Evolutionary conservation across 768 basidiomycete species (phyloP), one percentile per base, ranked within the genome.

Genomic region (Paxillus involutus): DNA sequence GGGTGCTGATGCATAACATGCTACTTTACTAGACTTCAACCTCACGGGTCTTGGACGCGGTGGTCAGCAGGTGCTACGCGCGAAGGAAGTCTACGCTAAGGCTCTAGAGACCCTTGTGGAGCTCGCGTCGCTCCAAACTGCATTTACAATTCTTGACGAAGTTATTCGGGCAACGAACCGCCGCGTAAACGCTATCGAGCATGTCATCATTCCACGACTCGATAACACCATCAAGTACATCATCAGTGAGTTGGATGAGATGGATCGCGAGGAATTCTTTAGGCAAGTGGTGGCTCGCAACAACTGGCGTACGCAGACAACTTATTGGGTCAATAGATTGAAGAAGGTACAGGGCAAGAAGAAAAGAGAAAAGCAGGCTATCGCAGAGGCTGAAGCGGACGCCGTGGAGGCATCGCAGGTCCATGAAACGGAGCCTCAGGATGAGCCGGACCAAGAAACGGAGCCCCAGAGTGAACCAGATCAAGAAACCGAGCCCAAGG

Each of bases 151-250:
- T 61, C 83, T 99, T 36, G 97, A 99, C 72, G 97, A 98, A 73
- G 97, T 98, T 56, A 99, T 99, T 65, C 90, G 93, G 44, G 94
- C 95, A n/a, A 98, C 97, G 36, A 99, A 98, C 71, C 90, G 97
- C 48, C 86, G 97, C 58, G 97, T 99, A 39, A 99, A 99, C 66
- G 97, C 97, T 3, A 96, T 99, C 59, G 97, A 99, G 64, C 94
- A 99, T 68, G 86, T 99, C 59, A 79, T 99, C 62, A 98, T 99
- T 53, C 97, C 97, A 16, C 82, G 89, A 42, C 75, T 99, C 47
- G 96, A 98, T 44, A 98, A 98, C 71, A 98, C 97, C 13, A 93
- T 99, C 78, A 92, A 91, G 65, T 99, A 98, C 70, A 98, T 99
- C 69, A 80, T 94, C 65, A 96, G 94, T 53, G 97, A 99, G 68